Percentiles rank a stretch among this genome's conserved stretches.
These are phyloP conservation scores for Laburnicola sp. DNA, from an alignment of 2,329 filamentous ascomycete species.

Conservation along the genomic window DNA sequence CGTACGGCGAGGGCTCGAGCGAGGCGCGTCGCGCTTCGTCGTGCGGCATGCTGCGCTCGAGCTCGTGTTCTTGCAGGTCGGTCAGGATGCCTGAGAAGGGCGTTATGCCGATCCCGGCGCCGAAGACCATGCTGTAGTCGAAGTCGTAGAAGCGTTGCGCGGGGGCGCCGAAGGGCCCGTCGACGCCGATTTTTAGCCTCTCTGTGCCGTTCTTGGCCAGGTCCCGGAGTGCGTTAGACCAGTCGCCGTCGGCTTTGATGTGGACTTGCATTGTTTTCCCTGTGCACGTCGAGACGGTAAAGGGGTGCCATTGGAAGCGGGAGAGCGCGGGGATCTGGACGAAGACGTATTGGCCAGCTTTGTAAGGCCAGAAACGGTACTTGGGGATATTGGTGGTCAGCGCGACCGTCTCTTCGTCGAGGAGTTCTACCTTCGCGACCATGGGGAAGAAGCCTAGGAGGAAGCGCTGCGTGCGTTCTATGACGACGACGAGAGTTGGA, in stretches of 20 bases:
- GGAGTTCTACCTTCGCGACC: constrained; percentile 52
- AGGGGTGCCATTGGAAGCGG: constrained; percentile 62
- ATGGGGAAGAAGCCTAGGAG: constrained; percentile 54
- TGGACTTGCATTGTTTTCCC: constrained; percentile 58
- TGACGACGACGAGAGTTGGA: constrained; percentile 55
- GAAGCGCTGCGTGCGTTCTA: constrained; percentile 54
- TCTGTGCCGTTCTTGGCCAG: constrained; percentile 45
- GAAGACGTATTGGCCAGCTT: constrained; percentile 62
- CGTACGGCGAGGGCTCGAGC: constrained; percentile 29
- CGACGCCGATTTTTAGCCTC: constrained; percentile 55
- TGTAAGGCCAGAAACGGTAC: constrained; percentile 56
- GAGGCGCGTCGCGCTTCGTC: constrained; percentile 17
- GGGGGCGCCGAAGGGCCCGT: constrained; percentile 62
- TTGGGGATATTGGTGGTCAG: constrained; percentile 55
- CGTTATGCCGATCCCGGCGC: constrained; percentile 61
- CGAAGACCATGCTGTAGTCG: constrained; percentile 59
- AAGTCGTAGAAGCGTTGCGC: constrained; percentile 63
- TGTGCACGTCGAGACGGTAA: constrained; percentile 60
- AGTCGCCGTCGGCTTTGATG: constrained; percentile 63
- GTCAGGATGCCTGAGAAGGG: constrained; percentile 61
- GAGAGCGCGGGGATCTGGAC: constrained; percentile 59
- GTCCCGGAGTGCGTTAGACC: constrained; percentile 54
- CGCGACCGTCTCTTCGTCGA: constrained; percentile 58
- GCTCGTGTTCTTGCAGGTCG: constrained; percentile 55
- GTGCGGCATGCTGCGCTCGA: constrained; percentile 34